Base-by-base conservation (phyloP, 768 basidiomycete genomes). In the Sporobolomyces phaffii region DNA sequence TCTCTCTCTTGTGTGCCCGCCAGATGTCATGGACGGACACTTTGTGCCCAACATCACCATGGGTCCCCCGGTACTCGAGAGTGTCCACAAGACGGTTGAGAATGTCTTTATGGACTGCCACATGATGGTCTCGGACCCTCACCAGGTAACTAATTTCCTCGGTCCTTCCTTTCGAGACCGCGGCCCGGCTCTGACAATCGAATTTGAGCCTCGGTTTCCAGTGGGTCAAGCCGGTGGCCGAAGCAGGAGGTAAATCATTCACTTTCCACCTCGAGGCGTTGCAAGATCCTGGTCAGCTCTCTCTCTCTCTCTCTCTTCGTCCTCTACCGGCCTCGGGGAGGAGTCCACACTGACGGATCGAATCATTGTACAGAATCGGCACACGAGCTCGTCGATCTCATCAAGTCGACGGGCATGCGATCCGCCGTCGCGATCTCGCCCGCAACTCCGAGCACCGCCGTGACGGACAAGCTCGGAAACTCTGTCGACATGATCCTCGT, bases 21-120 rank as follows among this genome's bases (percentile, higher is more conserved):
- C 73, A 96, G 92, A 98, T 81, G 86, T 98, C 65, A 98, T 98
- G 94, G 94, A 98, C 77, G 93, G 94, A 60, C 90, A 97, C 79
- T 99, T 99, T 75, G 96, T 99, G 38, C 94, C 93, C 40, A 98
- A 97, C 78, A 96, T 99, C 78, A 92, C 93, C 28, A 91, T 98
- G 88, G 96, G 91, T 86, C 68, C 63, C 82, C 81, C 94, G 10
- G 84, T 98, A 53, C 83, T 98, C 36, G 82, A 88, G 34, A 89
- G 87, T 72, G 86, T 99, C 26, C 81, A 83, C 59, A 91, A 91
- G 78, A 84, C 86, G 40, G 84, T 97, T 26, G 93, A 94, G 3
- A 90, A 85, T 59, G 96, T 97, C 73, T 98, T 92, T 81, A 98
- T 99, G 94, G 96, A 99, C 79, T 97, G 93, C 78, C 96, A 99